Conservation (phyloP, 441 rosid genomes). For the Adansonia grandidieri region DNA sequence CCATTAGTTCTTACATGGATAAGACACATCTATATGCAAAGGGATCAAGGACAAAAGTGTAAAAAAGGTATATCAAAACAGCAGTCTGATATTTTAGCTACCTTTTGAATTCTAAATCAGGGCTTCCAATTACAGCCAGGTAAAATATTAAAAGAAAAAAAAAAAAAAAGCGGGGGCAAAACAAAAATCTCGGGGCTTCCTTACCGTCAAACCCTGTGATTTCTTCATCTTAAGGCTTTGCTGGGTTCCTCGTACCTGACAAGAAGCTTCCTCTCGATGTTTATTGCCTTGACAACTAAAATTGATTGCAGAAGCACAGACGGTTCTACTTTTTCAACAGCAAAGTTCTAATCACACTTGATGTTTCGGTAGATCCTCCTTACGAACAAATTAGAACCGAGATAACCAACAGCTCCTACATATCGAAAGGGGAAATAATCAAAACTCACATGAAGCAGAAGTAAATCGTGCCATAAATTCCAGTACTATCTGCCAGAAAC, state of each 20-base stretch:
- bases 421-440: background rate
- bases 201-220: slow-evolving; percentile 3
- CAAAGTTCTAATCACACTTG: slow-evolving; percentile 68
- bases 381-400: slow-evolving; percentile 87
- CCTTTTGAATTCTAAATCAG: slow-evolving; percentile 27
- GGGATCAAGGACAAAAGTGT: background rate
- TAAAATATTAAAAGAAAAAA: background rate
- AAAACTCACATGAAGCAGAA: background rate
- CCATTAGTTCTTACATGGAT: slow-evolving; percentile 11
- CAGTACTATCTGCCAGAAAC: background rate
- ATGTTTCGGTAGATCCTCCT: slow-evolving; percentile 95
- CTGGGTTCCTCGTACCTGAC: background rate
- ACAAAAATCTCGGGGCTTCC: slow-evolving; percentile 22
- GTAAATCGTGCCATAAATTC: background rate
- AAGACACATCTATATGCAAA: slow-evolving; percentile 13
- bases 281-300: slow-evolving; percentile 35
- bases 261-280: slow-evolving; percentile 18
- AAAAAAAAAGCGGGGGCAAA: background rate
- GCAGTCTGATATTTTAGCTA: slow-evolving; percentile 19
- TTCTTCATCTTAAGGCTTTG: slow-evolving; percentile 1
- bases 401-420: slow-evolving; percentile 91
- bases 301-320: slow-evolving; percentile 37
- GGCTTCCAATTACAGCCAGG: slow-evolving; percentile 28
- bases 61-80: slow-evolving; percentile 5
- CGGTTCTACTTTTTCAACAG: slow-evolving; percentile 22